phyloP scores from a whole-genome alignment of 2,329 filamentous ascomycete species.

The Diatrype stigma region DNA sequence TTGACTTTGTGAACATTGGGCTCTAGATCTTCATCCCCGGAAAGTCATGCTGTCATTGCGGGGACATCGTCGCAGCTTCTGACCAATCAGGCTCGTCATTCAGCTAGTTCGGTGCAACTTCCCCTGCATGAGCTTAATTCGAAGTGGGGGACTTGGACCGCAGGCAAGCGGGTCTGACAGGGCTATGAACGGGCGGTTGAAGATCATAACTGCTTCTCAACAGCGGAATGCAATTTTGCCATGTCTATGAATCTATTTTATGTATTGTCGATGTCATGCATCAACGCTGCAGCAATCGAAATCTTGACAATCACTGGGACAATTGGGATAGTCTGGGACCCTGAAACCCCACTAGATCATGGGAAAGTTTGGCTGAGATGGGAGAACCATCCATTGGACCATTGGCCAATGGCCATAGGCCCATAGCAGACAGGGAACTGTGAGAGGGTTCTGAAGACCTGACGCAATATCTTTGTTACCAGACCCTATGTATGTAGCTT shows the following conservation, averaged over 20 bases:
- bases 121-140: constrained; percentile 12
- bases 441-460: no score
- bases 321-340: neutral
- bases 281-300: neutral
- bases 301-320: neutral
- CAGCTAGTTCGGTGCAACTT: no score
- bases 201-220: constrained; percentile 3
- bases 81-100: constrained; percentile 13
- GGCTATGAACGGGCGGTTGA: neutral
- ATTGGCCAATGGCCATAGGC: no score
- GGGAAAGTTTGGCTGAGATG: neutral
- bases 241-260: neutral
- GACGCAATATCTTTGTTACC: no score
- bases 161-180: constrained; percentile 5
- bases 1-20: neutral
- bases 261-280: neutral
- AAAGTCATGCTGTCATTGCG: constrained; percentile 21
- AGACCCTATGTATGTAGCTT: no score
- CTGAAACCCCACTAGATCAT: neutral
- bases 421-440: no score
- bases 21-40: constrained; percentile 8
- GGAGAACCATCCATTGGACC: no score
- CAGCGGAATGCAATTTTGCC: neutral
- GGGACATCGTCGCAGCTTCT: neutral
- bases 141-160: constrained; percentile 4